Base-by-base conservation (phyloP, 225 moss, liverwort and hornwort species). In the Marchantia paleacea region DNA sequence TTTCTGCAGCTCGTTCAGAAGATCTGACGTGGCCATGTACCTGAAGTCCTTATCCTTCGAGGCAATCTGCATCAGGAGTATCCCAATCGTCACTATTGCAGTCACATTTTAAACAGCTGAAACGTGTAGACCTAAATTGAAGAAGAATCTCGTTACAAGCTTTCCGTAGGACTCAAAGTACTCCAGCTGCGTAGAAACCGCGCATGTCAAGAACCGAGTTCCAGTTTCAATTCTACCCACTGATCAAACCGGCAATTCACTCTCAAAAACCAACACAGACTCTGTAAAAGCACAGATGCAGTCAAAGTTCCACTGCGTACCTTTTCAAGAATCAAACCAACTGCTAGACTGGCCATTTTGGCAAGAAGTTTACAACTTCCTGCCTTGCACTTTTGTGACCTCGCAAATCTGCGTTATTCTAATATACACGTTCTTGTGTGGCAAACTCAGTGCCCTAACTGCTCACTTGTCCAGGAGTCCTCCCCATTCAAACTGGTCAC, bases 21-120 rank as follows among this genome's bases (percentile, higher is more conserved):
- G 90, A 88, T 99, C 99, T 72, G 99, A 99, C 72, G 99, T 99
- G 75, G 99, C 99, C 99, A 99, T 99, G 55, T 99, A 99, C 82
- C 99, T 88, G 65, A 94, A 99, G 89, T 99, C 99, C 89, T 99
- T 99, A 85, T 99, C 99, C 80, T 99, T 99, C 62, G 99, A 99
- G 61, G 99, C 99, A 89, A 99, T 99, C 99, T 99, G 92, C 85
- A 85, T 3, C 51, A 81, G 47, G 14, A 63, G 20, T 7, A 48
- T 62, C 13, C 10, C 60, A 8, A 63, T 19, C 39, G 7, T 22
- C 3, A 49, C 31, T 77, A 48, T 22, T 8, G n/a, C 55, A 30
- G 12, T 53, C 77, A 75, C 55, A 28, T 10, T 75, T 82, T 57
- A 70, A 79, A 39, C 8, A 47, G 28, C 60, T 6, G 18, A 49